A percentile compares a stretch with the other conserved stretches of the same genome.
Evolutionary conservation across 176 grass and related monocot genomes (phyloP).

Genomic region (Pontederia paniculata): DNA sequence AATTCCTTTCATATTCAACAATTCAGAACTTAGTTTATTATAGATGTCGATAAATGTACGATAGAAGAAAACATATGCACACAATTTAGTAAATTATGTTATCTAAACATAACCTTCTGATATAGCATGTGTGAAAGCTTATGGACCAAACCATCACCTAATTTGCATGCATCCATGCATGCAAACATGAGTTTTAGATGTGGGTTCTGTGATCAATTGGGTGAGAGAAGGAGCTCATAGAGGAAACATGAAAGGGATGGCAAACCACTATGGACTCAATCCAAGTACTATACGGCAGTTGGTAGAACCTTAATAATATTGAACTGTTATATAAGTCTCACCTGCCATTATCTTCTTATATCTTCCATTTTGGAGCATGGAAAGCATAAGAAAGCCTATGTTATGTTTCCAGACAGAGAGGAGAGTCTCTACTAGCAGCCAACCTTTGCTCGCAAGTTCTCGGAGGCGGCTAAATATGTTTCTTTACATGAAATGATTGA

Average conservation of each 20-base stretch:
- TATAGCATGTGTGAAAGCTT: too few relatives aligned
- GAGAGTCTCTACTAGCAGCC: not conserved
- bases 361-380: not conserved
- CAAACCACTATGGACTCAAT: slow-evolving; percentile 5
- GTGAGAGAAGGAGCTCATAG: not conserved
- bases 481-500: not conserved
- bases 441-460: not conserved
- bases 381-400: not conserved
- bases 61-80: not conserved
- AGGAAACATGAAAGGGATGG: slow-evolving; percentile 3
- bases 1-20: too few relatives aligned
- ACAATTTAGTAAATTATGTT: too few relatives aligned
- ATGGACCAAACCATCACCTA: not conserved
- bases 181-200: not conserved
- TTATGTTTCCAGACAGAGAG: slow-evolving; percentile 2
- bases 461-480: not conserved
- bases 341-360: not conserved
- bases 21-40: not conserved
- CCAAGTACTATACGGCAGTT: slow-evolving; percentile 5
- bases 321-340: slow-evolving; percentile 4
- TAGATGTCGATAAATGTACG: not conserved
- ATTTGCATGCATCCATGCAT: not conserved
- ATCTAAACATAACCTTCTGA: too few relatives aligned
- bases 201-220: not conserved
- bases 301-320: not conserved